Conservation (phyloP, 805 yeast species). For the Metschnikowia sp. region DNA sequence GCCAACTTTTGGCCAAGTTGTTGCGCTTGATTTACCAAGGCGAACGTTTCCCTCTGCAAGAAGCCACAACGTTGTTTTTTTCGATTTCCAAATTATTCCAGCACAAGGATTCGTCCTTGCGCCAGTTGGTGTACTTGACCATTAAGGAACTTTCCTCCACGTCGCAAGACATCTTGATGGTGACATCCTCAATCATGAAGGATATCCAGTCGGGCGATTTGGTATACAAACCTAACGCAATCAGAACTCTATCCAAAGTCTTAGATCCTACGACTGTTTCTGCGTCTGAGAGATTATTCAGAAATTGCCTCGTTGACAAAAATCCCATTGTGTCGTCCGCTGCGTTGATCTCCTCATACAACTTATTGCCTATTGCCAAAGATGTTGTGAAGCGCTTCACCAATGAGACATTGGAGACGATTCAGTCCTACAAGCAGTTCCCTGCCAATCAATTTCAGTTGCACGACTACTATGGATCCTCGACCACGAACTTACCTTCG, state of each 20-base stretch:
- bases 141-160: slow-evolving; percentile 84
- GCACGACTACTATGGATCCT: slow-evolving; percentile 54
- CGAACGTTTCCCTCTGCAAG: slow-evolving; percentile 80
- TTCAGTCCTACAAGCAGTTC: slow-evolving; percentile 56
- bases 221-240: slow-evolving; percentile 89
- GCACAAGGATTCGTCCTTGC: slow-evolving; percentile 78
- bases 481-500: slow-evolving; percentile 52
- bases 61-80: slow-evolving; percentile 89
- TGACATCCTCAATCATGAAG: slow-evolving; percentile 96
- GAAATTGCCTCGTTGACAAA: slow-evolving; percentile 86
- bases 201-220: slow-evolving; percentile 89
- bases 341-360: slow-evolving; percentile 89
- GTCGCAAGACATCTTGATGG: slow-evolving; percentile 94
- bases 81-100: slow-evolving; percentile 93
- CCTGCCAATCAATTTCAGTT: slow-evolving; percentile 47
- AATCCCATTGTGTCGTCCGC: slow-evolving; percentile 89
- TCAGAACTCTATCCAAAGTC: slow-evolving; percentile 85
- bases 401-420: slow-evolving; percentile 92
- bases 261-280: slow-evolving; percentile 88
- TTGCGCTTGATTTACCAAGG: slow-evolving; percentile 81
- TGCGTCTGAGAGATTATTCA: slow-evolving; percentile 88
- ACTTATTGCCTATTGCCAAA: slow-evolving; percentile 82
- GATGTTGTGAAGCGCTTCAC: slow-evolving; percentile 93
- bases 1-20: slow-evolving; percentile 76
- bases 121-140: slow-evolving; percentile 92